Evolutionary conservation across 495 filamentous ascomycete species (phyloP), one percentile per base, ranked within the genome.

Genomic region (Penicillium daleae): DNA sequence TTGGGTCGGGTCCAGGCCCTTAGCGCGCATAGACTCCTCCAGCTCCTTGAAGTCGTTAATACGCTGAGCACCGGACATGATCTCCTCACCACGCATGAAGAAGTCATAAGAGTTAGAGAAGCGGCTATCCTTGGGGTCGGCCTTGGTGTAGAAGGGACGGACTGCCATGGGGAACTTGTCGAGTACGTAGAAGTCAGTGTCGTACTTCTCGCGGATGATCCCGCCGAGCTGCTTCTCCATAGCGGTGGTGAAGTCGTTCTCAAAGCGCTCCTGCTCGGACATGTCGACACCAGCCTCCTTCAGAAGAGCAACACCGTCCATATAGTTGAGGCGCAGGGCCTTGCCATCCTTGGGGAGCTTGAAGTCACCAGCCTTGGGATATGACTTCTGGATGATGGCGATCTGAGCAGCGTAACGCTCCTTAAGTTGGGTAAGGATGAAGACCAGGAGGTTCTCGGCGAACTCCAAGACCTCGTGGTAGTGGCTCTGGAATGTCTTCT

Each of bases 51-150:
- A 83, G 65, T 90, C 75, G 82, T 96, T 83, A 68, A 96, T 89
- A 77, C 92, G 90, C 81, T 97, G 92, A 29, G 91, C 92, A 55
- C 92, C 92, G 13, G 86, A 90, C 76, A 93, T 85, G 73, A 96
- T 93, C 77, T 94, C 93, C 77, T 96, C 91, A 21, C 91, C 91
- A 65, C 93, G 88, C 89, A 96, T 90, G 83, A 96, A 93, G 82
- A 97, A 92, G 78, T 96, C 92, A 80, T 92, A 97, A 6, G 88
- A 90, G 77, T 96, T 94, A 55, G 87, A 90, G 68, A 92, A 84
- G 31, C 81, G 80, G 60, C 87, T 80, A 75, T 89, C 85, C 53
- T 82, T 64, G 9, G 88, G 84, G 72, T 90, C 88, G 59, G 89
- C 86, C 83, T 92, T 91, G 71, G 93, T 92, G 76, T 97, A 97